phyloP scores from a whole-genome alignment of 768 basidiomycete species.

The Strobilomyces dryophilus region DNA sequence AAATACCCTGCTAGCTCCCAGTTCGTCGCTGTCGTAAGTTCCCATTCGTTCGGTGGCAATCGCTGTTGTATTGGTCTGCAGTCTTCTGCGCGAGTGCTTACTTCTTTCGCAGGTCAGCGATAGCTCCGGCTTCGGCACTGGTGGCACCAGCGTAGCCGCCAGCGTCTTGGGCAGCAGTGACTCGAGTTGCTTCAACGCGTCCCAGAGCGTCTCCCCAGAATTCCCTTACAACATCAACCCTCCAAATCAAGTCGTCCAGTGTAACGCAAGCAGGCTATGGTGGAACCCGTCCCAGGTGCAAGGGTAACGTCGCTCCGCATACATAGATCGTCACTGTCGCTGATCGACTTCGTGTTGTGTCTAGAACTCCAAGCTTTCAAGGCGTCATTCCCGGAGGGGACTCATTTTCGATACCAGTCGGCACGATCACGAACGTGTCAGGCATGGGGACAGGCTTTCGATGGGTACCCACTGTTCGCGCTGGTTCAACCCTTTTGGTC shows the following conservation, averaged over 20 bases:
- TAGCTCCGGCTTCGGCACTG: slow-evolving; percentile 57
- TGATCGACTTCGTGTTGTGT: not conserved
- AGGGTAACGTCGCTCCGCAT: slow-evolving; percentile 40
- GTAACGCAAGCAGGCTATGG: slow-evolving; percentile 57
- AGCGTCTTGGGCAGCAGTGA: slow-evolving; percentile 50
- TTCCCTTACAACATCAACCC: slow-evolving; percentile 65
- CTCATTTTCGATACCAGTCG: slow-evolving; percentile 61
- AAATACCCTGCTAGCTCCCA: slow-evolving; percentile 65
- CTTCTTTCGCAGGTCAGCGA: slow-evolving; percentile 49
- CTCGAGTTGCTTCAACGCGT: slow-evolving; percentile 56
- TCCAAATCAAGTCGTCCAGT: slow-evolving; percentile 61
- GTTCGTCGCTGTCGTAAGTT: slow-evolving; percentile 72
- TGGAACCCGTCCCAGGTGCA: slow-evolving; percentile 52
- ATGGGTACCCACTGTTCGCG: slow-evolving; percentile 63
- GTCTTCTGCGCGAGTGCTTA: not conserved
- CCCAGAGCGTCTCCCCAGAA: slow-evolving; percentile 41
- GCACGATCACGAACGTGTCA: slow-evolving; percentile 39
- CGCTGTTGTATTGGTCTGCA: not conserved
- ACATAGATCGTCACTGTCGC: not conserved
- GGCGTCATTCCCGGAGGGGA: slow-evolving; percentile 79
- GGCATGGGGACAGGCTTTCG: slow-evolving; percentile 58
- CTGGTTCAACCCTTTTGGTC: slow-evolving; percentile 62
- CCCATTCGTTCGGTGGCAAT: not conserved
- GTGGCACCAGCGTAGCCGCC: slow-evolving; percentile 69
- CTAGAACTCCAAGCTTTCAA: slow-evolving; percentile 55